These are phyloP conservation scores for Agaricus subrufescens DNA, from an alignment of 768 basidiomycete genomes.

Conservation along the genomic window DNA sequence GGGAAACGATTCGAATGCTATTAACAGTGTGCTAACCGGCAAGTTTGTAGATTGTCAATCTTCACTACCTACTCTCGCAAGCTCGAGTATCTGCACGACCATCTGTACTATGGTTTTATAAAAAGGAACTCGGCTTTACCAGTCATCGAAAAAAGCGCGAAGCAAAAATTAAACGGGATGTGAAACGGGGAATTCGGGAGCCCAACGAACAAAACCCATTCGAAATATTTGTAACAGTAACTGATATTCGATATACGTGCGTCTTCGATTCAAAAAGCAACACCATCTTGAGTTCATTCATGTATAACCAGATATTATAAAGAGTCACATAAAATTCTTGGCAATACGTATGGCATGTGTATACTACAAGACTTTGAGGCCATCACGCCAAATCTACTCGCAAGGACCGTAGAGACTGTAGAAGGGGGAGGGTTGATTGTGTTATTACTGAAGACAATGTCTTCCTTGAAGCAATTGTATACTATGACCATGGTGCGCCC, in stretches of 20 bases:
- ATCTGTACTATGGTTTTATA: conserved; percentile 97
- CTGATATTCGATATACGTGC: conserved; percentile 95
- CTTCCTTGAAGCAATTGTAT: conserved; percentile 86
- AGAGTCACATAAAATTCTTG: conserved; percentile 93
- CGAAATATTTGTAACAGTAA: conserved; percentile 98
- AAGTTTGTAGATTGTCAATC: conserved; percentile 73
- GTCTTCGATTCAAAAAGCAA: conserved; percentile 20
- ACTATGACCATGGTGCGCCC: conserved; percentile 75
- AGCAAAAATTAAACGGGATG: conserved; percentile 93
- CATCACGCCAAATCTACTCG: conserved; percentile 94
- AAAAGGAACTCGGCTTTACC: conserved; percentile 96
- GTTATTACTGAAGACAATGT: conserved; percentile 91
- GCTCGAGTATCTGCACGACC: conserved; percentile 85
- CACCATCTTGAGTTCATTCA: background rate
- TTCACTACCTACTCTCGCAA: conserved; percentile 93
- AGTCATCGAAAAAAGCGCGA: conserved; percentile 97
- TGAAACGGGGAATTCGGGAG: conserved; percentile 91
- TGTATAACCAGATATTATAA: conserved; percentile 74
- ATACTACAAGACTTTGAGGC: conserved; percentile 98
- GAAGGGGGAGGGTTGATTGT: conserved; percentile 93
- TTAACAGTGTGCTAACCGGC: background rate
- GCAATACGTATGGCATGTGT: conserved; percentile 97
- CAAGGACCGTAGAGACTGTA: conserved; percentile 96
- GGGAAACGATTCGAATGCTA: background rate
- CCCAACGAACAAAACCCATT: conserved; percentile 96